Base-by-base conservation (phyloP, 257 asterid genomes). In the Coffea canephora region DNA sequence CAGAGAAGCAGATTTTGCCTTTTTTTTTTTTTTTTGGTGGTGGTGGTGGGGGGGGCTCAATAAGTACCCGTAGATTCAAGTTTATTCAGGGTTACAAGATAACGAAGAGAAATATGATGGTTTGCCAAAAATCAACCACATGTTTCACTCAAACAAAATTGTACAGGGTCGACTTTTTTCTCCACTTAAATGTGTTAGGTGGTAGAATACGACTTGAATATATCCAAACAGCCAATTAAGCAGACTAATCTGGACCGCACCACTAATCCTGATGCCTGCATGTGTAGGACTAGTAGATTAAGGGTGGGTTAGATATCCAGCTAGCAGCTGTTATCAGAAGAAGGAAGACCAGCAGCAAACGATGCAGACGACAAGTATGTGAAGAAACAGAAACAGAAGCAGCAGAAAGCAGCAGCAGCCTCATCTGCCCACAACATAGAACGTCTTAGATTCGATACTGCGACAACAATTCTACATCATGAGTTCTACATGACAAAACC, bases 401-500 rank as follows among this genome's bases (percentile, higher is more conserved):
- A 49, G 8, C 25, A 45, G 68, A 69, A 13, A 55, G 71, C 34
- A 31, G 34, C 34, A 31, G 34, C 34, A 31, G 34, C 34, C 34
- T 45, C 82, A 73, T 46, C 82, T 61, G 4, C 67, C 39, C 31
- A 31, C 54, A 79, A 77, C 27, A 1, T 39, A 66, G 15, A 39
- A 65, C 31, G 7, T 64, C 15, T 19, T 39, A 45, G 31, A 43
- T 76, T 68, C 79, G 64, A 19, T 62, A 16, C n/a, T 71, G 41
- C 16, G 15, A n/a, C 73, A 64, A n/a, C 73, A 64, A 65, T 23
- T 0, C 6, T 3, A 27, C 23, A 41, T 71, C 41, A 36, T 79
- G 34, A 79, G n/a, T 43, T 45, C 10, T 43, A 59, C 41, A 61
- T 61, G 73, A 71, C 54, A 71, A 74, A 55, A 71, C 49, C 12